These are phyloP conservation scores for Albugo laibachii DNA, from an alignment of 352 stramenopile genomes.

Conservation along the genomic window DNA sequence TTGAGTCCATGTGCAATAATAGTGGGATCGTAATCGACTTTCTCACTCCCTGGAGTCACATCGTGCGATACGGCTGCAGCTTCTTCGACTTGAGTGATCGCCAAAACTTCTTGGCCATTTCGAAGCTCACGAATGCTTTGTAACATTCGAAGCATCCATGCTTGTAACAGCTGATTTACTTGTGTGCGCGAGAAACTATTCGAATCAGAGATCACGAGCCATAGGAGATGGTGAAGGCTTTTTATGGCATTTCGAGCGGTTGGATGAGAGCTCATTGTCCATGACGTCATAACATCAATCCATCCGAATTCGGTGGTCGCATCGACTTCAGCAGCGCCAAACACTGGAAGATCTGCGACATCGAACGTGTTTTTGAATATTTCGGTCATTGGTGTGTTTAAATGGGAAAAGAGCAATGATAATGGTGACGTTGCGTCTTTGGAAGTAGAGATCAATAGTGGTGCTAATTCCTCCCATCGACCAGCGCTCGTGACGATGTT, in stretches of 20 bases:
- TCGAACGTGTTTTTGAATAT: slow-evolving; percentile 33
- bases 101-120: slow-evolving; percentile 35
- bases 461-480: no score
- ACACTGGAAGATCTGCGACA: slow-evolving; percentile 41
- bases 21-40: slow-evolving; percentile 38
- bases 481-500: no score
- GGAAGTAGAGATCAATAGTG: no score
- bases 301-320: slow-evolving; percentile 51
- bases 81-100: slow-evolving; percentile 56
- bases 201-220: slow-evolving; percentile 11
- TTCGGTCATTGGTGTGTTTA: slow-evolving; percentile 25
- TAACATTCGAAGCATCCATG: slow-evolving; percentile 56
- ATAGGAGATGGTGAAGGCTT: slow-evolving; percentile 42
- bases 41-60: slow-evolving; percentile 52
- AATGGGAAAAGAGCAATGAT: no score
- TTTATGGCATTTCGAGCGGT: slow-evolving; percentile 24
- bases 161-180: slow-evolving; percentile 34
- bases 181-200: slow-evolving; percentile 11
- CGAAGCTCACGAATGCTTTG: slow-evolving; percentile 41
- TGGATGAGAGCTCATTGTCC: slow-evolving; percentile 29
- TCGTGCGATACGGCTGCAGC: slow-evolving; percentile 56
- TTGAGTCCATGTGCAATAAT: slow-evolving; percentile 47
- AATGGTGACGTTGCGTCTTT: no score
- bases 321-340: slow-evolving; percentile 61
- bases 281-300: slow-evolving; percentile 62